Conservation (phyloP, 2,329 filamentous ascomycete genomes). For the Microsporum audouinii region DNA sequence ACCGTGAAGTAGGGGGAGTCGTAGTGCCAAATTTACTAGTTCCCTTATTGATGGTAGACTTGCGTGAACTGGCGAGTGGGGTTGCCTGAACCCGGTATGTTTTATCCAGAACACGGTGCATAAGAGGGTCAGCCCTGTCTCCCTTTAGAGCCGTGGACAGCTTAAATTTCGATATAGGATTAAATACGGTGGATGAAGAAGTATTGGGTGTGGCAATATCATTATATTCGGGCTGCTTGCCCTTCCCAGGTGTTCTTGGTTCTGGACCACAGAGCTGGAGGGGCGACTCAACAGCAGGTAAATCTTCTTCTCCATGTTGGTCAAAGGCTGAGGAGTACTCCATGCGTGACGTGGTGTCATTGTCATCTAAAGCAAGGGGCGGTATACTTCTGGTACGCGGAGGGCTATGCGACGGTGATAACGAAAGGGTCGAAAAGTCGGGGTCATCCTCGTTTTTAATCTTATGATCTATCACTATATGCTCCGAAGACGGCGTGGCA, state of each 20-base stretch:
- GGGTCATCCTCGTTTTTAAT: slow-evolving; percentile 34
- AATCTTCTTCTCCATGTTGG: slow-evolving; percentile 44
- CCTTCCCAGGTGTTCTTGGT: slow-evolving; percentile 28
- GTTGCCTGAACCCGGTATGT: slow-evolving; percentile 91
- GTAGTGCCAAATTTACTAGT: slow-evolving; percentile 9
- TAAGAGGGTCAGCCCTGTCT: slow-evolving; percentile 54
- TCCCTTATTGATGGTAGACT: slow-evolving; percentile 11
- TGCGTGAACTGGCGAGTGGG: slow-evolving; percentile 45
- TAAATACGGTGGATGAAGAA: slow-evolving; percentile 44
- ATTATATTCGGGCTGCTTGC: slow-evolving; percentile 14
- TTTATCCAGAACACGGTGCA: slow-evolving; percentile 89
- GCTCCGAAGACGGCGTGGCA: slow-evolving; percentile 30
- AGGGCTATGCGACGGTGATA: slow-evolving; percentile 38
- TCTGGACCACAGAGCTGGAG: slow-evolving; percentile 19
- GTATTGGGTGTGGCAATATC: slow-evolving; percentile 53
- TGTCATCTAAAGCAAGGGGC: slow-evolving; percentile 13
- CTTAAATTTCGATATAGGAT: slow-evolving; percentile 34
- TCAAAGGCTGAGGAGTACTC: slow-evolving; percentile 69
- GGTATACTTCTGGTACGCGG: slow-evolving; percentile 27
- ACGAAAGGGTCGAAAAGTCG: slow-evolving; percentile 33
- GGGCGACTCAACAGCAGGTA: slow-evolving; percentile 27
- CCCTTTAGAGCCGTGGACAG: slow-evolving; percentile 30
- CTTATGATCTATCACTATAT: slow-evolving; percentile 15
- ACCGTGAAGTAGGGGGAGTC: slow-evolving; percentile 21
- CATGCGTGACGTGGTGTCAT: slow-evolving; percentile 18